Evolutionary conservation across 148 eudicot species (phyloP).

Genomic region (Simmondsia chinensis): DNA sequence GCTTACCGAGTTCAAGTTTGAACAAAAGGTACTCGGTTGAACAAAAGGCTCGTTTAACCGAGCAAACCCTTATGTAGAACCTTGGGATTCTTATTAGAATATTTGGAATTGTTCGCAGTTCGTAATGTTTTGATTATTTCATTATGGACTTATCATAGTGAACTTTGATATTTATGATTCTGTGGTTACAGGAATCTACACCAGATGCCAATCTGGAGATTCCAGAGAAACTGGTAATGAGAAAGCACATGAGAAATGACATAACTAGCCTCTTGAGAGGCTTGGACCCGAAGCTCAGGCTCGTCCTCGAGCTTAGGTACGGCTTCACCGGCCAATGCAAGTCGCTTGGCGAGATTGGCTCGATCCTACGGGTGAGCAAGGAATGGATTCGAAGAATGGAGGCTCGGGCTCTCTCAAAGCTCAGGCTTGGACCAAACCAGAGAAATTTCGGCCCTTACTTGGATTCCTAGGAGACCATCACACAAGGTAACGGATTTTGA

Average conservation of each 20-base stretch:
- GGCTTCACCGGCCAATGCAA: constrained; percentile 58
- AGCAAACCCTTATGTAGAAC: too few species aligned
- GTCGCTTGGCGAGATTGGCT: constrained; percentile 75
- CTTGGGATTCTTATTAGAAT: too few species aligned
- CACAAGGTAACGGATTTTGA: too few species aligned
- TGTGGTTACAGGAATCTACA: constrained; percentile 41
- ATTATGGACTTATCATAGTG: neutral
- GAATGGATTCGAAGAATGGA: constrained; percentile 81
- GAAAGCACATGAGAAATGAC: constrained; percentile 51
- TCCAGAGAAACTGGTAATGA: constrained; percentile 46
- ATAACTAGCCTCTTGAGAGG: constrained; percentile 30
- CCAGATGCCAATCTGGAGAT: constrained; percentile 45
- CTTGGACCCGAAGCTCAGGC: constrained; percentile 51
- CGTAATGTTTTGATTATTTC: neutral
- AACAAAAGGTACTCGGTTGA: too few species aligned
- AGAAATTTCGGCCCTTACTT: constrained; percentile 42
- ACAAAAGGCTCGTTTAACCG: too few species aligned
- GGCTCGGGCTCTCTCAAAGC: constrained; percentile 45
- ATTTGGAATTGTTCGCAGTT: neutral
- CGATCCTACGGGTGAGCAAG: constrained; percentile 58
- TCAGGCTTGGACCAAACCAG: constrained; percentile 33
- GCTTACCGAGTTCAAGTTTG: too few species aligned
- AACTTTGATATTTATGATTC: neutral
- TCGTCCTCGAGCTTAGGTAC: constrained; percentile 47
- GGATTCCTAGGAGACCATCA: constrained; percentile 31